Conservation (phyloP, 345 rosid genomes). For the Rhodomyrtus tomentosa region DNA sequence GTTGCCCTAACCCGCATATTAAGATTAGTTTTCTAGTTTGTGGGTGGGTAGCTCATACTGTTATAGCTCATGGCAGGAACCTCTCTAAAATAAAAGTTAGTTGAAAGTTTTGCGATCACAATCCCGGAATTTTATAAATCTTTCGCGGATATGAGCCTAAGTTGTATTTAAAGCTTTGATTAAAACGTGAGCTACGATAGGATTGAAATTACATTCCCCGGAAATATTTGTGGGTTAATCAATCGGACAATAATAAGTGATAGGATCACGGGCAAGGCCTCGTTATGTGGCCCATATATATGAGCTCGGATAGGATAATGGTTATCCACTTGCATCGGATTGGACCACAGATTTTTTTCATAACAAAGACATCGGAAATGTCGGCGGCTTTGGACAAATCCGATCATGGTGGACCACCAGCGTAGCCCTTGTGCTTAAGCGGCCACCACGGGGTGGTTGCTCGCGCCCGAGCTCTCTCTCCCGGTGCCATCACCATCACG, state of each 20-base stretch:
- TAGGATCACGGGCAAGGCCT: not conserved
- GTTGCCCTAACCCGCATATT: not conserved
- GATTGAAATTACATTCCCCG: not conserved
- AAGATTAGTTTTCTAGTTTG: not conserved
- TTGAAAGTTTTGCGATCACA: not conserved
- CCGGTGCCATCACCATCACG: not conserved
- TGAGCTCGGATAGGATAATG: not conserved
- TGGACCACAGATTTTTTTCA: not conserved
- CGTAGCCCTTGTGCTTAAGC: not conserved
- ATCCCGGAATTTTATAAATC: not conserved
- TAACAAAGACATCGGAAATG: not conserved
- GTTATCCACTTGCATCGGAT: not conserved
- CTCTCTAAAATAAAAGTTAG: not conserved
- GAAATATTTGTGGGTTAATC: not conserved
- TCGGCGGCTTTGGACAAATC: no score
- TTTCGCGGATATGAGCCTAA: not conserved
- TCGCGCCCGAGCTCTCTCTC: not conserved
- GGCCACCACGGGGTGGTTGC: not conserved
- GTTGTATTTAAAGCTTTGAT: not conserved
- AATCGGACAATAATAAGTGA: not conserved
- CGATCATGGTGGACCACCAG: no score
- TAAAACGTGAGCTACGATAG: not conserved
- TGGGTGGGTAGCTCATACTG: not conserved
- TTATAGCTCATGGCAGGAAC: not conserved
- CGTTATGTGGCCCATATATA: not conserved